Evolutionary conservation across 306 rosid genomes (phyloP).

Genomic region (Ormosia emarginata): DNA sequence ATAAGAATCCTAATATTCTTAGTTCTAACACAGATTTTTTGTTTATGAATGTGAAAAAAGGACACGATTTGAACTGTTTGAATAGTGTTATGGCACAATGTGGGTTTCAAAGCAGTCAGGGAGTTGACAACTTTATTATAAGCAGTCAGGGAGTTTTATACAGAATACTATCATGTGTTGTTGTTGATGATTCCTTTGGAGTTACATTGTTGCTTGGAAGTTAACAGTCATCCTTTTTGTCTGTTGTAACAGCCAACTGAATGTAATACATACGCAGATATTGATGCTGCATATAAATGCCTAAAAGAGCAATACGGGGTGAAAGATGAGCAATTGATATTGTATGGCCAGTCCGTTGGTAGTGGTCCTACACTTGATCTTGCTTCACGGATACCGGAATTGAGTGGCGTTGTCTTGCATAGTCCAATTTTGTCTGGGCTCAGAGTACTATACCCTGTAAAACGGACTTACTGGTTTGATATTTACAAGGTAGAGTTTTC

Average conservation of each 20-base stretch:
- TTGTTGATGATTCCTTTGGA: not conserved
- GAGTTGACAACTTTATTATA: no score
- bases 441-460: conserved; percentile 88
- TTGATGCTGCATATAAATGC: conserved; percentile 87
- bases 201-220: conserved; percentile 2
- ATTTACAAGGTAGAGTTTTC: conserved; percentile 67
- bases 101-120: no score
- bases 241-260: conserved; percentile 85
- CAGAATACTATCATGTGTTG: not conserved
- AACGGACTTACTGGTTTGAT: conserved; percentile 91
- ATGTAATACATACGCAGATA: conserved; percentile 88
- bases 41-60: no score
- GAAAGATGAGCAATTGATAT: conserved; percentile 77
- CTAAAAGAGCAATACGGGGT: conserved; percentile 81
- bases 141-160: no score
- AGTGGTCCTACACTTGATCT: conserved; percentile 96
- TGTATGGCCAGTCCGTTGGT: conserved; percentile 94
- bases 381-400: conserved; percentile 66
- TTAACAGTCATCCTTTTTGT: conserved; percentile 35
- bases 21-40: not conserved
- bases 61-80: no score
- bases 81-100: no score
- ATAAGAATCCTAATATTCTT: not conserved
- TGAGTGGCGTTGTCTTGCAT: conserved; percentile 85
- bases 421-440: conserved; percentile 91